A percentile compares a stretch with the other conserved stretches of the same genome.
Evolutionary conservation across 805 yeast species (phyloP).

Genomic region (Metschnikowia anglica): DNA sequence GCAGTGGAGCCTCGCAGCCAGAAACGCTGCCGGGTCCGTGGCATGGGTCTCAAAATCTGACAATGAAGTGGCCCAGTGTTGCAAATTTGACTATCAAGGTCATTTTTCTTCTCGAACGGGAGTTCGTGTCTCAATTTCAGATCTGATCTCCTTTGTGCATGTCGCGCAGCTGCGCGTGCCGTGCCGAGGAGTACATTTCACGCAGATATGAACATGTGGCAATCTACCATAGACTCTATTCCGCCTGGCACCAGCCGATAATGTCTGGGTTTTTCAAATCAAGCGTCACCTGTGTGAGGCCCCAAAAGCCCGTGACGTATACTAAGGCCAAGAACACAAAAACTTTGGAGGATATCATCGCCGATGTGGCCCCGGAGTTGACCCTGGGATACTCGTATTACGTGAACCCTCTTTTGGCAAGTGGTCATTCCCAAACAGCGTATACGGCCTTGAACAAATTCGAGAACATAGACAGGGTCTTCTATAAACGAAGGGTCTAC

Average conservation of each 20-base stretch:
- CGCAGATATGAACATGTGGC: neutral
- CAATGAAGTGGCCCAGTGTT: too few relatives aligned
- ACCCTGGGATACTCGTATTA: conserved; percentile 33
- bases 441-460: conserved; percentile 47
- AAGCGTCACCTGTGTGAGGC: conserved; percentile 8
- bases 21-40: too few relatives aligned
- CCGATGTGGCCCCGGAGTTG: conserved; percentile 41
- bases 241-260: neutral
- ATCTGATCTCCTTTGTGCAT: neutral
- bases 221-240: neutral
- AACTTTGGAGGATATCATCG: conserved; percentile 31
- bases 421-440: conserved; percentile 52
- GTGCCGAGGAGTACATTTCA: neutral
- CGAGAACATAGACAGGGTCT: conserved; percentile 40
- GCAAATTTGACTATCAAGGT: neutral
- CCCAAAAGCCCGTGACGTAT: conserved; percentile 14
- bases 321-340: neutral
- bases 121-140: neutral
- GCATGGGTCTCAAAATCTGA: too few relatives aligned
- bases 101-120: neutral
- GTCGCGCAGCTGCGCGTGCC: conserved; percentile 4
- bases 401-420: conserved; percentile 47
- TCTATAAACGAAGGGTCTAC: conserved; percentile 46
- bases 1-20: too few relatives aligned
- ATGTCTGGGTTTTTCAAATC: conserved; percentile 19